Evolutionary conservation across 2,329 filamentous ascomycete species (phyloP).

Genomic region (Beauveria pseudobassiana): DNA sequence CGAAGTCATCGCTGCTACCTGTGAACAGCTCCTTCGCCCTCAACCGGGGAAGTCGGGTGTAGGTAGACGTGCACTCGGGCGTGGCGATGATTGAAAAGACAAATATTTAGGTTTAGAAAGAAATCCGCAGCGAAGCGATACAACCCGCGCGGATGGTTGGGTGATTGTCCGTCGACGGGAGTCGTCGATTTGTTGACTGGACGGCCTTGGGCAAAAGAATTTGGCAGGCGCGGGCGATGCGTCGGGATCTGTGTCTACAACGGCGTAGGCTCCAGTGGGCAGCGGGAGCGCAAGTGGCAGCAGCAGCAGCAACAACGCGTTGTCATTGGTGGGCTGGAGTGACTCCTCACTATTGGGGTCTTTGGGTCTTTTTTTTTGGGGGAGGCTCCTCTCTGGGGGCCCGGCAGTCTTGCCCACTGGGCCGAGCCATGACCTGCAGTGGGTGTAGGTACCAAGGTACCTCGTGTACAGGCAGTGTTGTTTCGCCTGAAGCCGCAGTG

Average conservation of each 20-base stretch:
- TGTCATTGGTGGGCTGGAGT: conserved; percentile 17
- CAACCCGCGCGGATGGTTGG: not conserved
- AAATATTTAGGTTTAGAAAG: not conserved
- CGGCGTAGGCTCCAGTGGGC: not conserved
- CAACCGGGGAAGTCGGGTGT: conserved; percentile 14
- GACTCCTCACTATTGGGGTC: conserved; percentile 7
- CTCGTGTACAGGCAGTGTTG: not conserved
- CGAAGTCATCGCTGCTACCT: conserved; percentile 54
- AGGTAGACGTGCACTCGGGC: not conserved
- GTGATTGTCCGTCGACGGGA: not conserved
- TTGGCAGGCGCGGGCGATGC: conserved; percentile 9
- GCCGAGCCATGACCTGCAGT: not conserved
- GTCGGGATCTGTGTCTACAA: conserved; percentile 7
- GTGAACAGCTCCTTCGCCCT: conserved; percentile 49
- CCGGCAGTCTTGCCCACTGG: not conserved
- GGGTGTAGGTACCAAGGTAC: no score
- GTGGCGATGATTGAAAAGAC: not conserved
- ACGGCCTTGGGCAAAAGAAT: conserved; percentile 15
- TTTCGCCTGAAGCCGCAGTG: not conserved
- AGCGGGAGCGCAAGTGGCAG: conserved; percentile 11
- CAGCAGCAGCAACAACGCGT: conserved; percentile 14
- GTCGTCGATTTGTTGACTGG: conserved; percentile 6
- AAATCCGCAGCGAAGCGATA: not conserved
- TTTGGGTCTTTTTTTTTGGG: no score
- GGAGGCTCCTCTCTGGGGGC: not conserved